Evolutionary conservation across 2,329 filamentous ascomycete genomes (phyloP).

Genomic region (Pseudopithomyces chartarum): DNA sequence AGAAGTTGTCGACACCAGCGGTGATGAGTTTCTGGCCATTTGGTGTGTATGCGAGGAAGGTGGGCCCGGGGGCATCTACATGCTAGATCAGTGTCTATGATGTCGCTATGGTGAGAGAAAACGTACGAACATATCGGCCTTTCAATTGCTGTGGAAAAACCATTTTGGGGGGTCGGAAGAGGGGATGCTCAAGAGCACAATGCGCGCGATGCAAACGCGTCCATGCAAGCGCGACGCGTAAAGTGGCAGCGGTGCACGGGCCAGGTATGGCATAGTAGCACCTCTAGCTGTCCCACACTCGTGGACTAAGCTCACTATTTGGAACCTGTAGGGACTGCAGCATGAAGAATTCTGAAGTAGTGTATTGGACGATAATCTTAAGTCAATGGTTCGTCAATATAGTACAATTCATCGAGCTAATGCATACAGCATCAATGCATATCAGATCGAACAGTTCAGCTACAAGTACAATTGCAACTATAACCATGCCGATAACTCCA

Average conservation of each 20-base stretch:
- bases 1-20: slow-evolving; percentile 89
- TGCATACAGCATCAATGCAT: no score
- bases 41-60: slow-evolving; percentile 86
- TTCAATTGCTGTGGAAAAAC: slow-evolving; percentile 28
- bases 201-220: slow-evolving; percentile 2
- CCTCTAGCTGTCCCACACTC: not conserved
- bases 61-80: slow-evolving; percentile 80
- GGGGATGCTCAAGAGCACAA: slow-evolving; percentile 1
- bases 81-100: slow-evolving; percentile 5
- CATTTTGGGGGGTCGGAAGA: slow-evolving; percentile 10
- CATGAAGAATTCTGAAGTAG: no score
- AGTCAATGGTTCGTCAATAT: no score
- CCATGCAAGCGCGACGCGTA: slow-evolving; percentile 11
- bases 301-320: not conserved
- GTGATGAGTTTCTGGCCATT: slow-evolving; percentile 87
- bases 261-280: not conserved
- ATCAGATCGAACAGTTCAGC: no score
- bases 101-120: not conserved
- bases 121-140: slow-evolving; percentile 40
- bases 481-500: no score
- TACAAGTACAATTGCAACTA: no score
- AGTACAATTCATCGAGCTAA: no score
- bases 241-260: slow-evolving; percentile 9
- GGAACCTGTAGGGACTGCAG: no score
- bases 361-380: no score